Percentiles rank a stretch among this genome's conserved stretches.
Conservation (phyloP, 306 rosid genomes). For the Canavalia ensiformis region DNA sequence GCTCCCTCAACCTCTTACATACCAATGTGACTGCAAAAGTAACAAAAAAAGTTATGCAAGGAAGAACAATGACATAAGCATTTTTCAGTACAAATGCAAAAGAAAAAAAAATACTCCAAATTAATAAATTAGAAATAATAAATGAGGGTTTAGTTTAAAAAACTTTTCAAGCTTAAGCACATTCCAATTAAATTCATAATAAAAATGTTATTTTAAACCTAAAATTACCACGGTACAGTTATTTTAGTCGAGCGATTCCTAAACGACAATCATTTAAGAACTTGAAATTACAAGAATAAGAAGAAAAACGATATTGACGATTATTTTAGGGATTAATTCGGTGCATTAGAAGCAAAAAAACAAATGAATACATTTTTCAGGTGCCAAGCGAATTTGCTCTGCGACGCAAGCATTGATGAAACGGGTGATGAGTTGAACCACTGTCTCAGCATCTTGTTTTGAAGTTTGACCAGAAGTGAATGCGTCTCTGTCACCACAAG, state of each 20-base stretch:
- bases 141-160: too few relatives aligned
- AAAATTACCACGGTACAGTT: too few relatives aligned
- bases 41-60: background rate
- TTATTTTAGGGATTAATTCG: too few relatives aligned
- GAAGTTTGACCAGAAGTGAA: slow-evolving; percentile 55
- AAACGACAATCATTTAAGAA: too few relatives aligned
- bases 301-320: too few relatives aligned
- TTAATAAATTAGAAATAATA: too few relatives aligned
- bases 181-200: too few relatives aligned
- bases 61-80: background rate
- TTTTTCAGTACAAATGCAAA: background rate
- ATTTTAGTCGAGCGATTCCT: too few relatives aligned
- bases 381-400: slow-evolving; percentile 79
- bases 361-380: slow-evolving; percentile 70
- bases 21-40: slow-evolving; percentile 69
- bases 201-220: too few relatives aligned
- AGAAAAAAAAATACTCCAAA: background rate
- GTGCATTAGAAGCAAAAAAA: background rate
- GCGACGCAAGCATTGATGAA: slow-evolving; percentile 65
- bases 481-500: slow-evolving; percentile 75
- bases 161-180: too few relatives aligned
- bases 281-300: too few relatives aligned
- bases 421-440: slow-evolving; percentile 57
- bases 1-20: slow-evolving; percentile 83
- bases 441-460: slow-evolving; percentile 62